Evolutionary conservation across 192 early-diverging fungal genomes (phyloP).

Genomic region (Coemansia sp.): DNA sequence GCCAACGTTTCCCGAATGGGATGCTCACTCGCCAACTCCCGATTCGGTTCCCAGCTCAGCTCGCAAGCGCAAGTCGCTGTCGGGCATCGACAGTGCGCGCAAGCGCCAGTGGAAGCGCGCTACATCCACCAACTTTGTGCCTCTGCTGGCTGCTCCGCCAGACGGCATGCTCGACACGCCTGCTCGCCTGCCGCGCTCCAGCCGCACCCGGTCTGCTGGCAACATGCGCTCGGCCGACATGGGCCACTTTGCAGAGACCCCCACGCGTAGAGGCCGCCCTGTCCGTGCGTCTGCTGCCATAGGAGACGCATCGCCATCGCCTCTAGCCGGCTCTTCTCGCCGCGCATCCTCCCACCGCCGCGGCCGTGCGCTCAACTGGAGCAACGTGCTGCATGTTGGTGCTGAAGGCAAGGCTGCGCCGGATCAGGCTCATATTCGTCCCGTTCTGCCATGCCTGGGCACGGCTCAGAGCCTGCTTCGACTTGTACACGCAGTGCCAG

Average conservation of each 20-base stretch:
- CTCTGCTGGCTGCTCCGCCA: constrained; percentile 35
- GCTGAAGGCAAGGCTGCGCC: constrained; percentile 21
- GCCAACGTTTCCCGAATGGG: constrained; percentile 52
- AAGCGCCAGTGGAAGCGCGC: constrained; percentile 57
- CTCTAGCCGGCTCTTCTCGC: constrained; percentile 1
- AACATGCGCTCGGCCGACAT: constrained; percentile 6
- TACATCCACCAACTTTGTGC: constrained; percentile 48
- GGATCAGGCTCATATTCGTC: constrained; percentile 27
- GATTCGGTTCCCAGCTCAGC: constrained; percentile 26
- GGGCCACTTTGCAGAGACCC: constrained; percentile 10
- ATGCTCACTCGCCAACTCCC: constrained; percentile 21
- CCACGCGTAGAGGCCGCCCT: constrained; percentile 14
- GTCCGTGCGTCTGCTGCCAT: not conserved
- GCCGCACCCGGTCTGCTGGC: constrained; percentile 19
- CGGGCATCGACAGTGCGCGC: constrained; percentile 52
- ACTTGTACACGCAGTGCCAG: constrained; percentile 36
- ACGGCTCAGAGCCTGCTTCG: constrained; percentile 37
- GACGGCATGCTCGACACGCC: constrained; percentile 11
- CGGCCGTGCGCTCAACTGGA: constrained; percentile 52
- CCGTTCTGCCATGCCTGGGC: constrained; percentile 35
- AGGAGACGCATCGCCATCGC: not conserved
- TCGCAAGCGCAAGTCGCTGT: constrained; percentile 53
- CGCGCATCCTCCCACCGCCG: constrained; percentile 25
- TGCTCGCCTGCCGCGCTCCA: constrained; percentile 11
- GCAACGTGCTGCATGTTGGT: constrained; percentile 35